Evolutionary conservation across 2,329 filamentous ascomycete species (phyloP).

Genomic region (Emericellopsis atlantica): DNA sequence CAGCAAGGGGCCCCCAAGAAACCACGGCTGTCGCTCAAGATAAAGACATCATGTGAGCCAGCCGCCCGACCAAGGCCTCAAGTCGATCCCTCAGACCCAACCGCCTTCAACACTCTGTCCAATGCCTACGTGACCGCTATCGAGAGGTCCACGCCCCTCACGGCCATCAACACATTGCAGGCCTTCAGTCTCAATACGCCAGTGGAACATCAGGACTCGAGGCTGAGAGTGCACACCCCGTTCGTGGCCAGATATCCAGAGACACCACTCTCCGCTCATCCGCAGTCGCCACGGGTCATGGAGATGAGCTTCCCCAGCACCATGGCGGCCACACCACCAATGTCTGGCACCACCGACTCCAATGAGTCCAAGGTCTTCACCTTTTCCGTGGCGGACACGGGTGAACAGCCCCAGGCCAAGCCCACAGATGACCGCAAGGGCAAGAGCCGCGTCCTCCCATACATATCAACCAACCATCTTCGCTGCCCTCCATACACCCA

Average conservation of each 20-base stretch:
- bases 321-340: conserved; percentile 46
- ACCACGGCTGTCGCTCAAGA: conserved; percentile 45
- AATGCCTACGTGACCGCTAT: conserved; percentile 53
- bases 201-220: conserved; percentile 15
- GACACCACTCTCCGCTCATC: conserved; percentile 37
- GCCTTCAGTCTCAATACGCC: conserved; percentile 17
- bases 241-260: conserved; percentile 34
- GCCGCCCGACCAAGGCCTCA: conserved; percentile 18
- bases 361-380: conserved; percentile 27
- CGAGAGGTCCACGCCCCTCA: conserved; percentile 41
- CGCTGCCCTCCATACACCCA: conserved; percentile 41
- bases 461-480: conserved; percentile 1
- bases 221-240: conserved; percentile 26
- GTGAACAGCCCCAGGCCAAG: neutral
- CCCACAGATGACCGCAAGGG: neutral
- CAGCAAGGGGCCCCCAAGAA: conserved; percentile 27
- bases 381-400: conserved; percentile 24
- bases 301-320: conserved; percentile 38
- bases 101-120: conserved; percentile 52
- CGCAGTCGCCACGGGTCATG: conserved; percentile 31
- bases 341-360: conserved; percentile 39
- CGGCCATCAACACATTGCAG: conserved; percentile 31
- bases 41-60: conserved; percentile 28
- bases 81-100: conserved; percentile 45
- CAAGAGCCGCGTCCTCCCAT: neutral